Evolutionary conservation across 805 yeast species (phyloP), one percentile per base, ranked within the genome.

Genomic region (Jamesozyma gamospora): DNA sequence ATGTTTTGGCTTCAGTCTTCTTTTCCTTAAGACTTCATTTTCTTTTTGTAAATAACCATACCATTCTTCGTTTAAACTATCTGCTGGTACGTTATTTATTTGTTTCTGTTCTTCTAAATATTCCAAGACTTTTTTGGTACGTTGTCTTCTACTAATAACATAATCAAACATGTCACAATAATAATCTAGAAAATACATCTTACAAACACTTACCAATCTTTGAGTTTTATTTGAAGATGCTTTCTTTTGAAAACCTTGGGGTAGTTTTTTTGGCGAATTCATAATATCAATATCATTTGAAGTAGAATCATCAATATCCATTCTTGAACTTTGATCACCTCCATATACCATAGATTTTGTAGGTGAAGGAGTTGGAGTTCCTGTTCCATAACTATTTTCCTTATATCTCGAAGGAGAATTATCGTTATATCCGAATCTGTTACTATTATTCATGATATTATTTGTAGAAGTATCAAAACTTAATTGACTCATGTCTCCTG

Each of bases 161-260:
- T 92, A 92, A 57, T 86, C 95, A 63, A 92, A 82, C 77, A 83
- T 79, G 60, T 92, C 98, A 64, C 95, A 90, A 61, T 92, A 92
- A 62, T 88, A 86, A 60, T 92, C 98, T 42, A 92, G 69, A 53
- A 92, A 92, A 63, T 82, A 94, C 76, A 87, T 75, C 58, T 90
- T 96, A 31, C 95, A 82, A 21, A 92, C 96, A 36, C 87, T 82
- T 8, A 88, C 94, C 43, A 85, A 66, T 44, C 98, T 70, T 55
- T 81, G 82, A 1, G 94, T 85, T 54, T 85, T 85, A 37, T 82
- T 79, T 34, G 75, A 71, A 42, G 75, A 71, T 6, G 88, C 82
- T 54, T 74, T 75, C 40, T 60, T 54, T 45, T 70, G 67, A 50
- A 79, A 77, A 21, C 76, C 82, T 19, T 42, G 46, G 2, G 65